Conservation (phyloP, 208 protist species). For the Acanthamoeba triangularis region DNA sequence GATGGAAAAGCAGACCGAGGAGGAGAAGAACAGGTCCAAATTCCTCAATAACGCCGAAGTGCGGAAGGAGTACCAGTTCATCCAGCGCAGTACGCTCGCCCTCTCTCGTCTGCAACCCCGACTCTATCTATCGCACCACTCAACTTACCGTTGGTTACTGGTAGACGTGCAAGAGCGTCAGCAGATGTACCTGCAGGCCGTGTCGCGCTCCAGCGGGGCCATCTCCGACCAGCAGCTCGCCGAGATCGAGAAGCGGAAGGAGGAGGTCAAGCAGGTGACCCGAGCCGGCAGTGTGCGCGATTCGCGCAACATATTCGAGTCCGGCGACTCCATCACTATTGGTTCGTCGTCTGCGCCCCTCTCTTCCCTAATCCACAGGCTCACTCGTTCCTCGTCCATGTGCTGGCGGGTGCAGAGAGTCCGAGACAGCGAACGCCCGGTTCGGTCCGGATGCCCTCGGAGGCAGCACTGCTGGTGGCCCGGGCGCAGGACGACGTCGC, state of each 20-base stretch:
- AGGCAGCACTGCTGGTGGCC: not conserved
- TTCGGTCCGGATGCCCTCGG: not conserved
- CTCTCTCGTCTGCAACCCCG: not conserved
- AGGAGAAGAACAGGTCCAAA: constrained; percentile 61
- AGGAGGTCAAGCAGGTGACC: constrained; percentile 50
- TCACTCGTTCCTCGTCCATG: not conserved
- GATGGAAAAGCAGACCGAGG: constrained; percentile 64
- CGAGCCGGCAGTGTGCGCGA: constrained; percentile 29
- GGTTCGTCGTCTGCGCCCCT: not conserved
- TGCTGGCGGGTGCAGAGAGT: not conserved
- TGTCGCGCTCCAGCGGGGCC: constrained; percentile 16
- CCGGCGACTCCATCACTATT: not conserved
- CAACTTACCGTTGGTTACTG: not conserved
- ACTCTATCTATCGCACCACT: not conserved
- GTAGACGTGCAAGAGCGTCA: constrained; percentile 10
- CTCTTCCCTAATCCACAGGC: not conserved
- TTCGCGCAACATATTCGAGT: constrained; percentile 50
- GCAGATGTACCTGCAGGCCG: constrained; percentile 64
- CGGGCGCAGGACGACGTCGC: constrained; percentile 4
- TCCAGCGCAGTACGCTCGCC: constrained; percentile 23
- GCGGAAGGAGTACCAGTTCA: constrained; percentile 34
- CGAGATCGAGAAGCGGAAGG: constrained; percentile 69
- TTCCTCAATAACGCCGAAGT: constrained; percentile 65
- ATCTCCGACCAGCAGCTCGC: constrained; percentile 61
- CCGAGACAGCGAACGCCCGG: not conserved